Conservation (phyloP, 306 rosid species). For the Prosopis cineraria region DNA sequence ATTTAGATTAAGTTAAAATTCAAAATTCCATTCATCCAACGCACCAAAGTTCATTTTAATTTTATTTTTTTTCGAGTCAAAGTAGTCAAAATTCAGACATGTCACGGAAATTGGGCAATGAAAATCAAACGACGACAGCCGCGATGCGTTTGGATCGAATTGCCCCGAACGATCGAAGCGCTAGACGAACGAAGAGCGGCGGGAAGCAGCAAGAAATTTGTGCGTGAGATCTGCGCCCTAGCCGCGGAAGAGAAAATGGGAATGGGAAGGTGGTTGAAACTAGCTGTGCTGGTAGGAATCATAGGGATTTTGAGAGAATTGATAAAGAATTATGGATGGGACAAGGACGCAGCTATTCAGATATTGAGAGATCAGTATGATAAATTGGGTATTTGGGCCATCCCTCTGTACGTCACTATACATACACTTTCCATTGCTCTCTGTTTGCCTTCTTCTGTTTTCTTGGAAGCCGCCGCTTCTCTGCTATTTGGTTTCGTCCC, state of each 20-base stretch:
- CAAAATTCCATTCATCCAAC: too few species aligned
- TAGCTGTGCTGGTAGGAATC: constrained; percentile 44
- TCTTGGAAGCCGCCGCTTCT: constrained; percentile 83
- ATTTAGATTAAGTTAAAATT: too few species aligned
- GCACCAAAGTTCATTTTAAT: too few species aligned
- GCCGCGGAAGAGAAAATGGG: constrained; percentile 15
- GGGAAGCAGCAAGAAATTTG: background rate
- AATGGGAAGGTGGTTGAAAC: constrained; percentile 59
- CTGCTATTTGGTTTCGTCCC: constrained; percentile 83
- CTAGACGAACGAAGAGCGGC: background rate
- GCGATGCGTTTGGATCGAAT: too few species aligned
- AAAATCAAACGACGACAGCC: too few species aligned
- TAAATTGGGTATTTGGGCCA: constrained; percentile 81
- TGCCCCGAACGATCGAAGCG: too few species aligned
- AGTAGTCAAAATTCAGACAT: too few species aligned
- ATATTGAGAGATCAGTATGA: constrained; percentile 54
- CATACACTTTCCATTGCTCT: constrained; percentile 79
- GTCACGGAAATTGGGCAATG: too few species aligned
- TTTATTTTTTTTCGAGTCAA: too few species aligned
- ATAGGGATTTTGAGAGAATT: constrained; percentile 36
- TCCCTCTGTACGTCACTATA: constrained; percentile 66
- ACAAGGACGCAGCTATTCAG: constrained; percentile 54
- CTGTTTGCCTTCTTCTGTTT: constrained; percentile 81
- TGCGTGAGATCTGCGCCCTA: background rate
- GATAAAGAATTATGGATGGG: constrained; percentile 46